Conservation (phyloP, 1,284 basidiomycete genomes). For the Cerioporus squamosus region DNA sequence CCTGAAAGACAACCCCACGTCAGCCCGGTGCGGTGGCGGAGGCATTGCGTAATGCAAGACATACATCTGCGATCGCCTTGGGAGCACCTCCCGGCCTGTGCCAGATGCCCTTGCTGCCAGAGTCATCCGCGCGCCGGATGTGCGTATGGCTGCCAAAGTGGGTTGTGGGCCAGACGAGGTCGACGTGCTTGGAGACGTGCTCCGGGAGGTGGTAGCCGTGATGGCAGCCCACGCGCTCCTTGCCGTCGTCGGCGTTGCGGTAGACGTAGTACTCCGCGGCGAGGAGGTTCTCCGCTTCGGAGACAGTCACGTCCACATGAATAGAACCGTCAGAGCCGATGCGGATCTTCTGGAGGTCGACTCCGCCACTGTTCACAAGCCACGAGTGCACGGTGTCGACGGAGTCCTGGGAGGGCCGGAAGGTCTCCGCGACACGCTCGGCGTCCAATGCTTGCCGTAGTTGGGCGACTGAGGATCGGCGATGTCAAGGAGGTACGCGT, state of each 20-base stretch:
- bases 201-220: conserved; percentile 47
- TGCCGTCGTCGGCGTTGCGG: conserved; percentile 41
- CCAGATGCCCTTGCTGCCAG: not conserved
- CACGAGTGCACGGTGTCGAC: conserved; percentile 45
- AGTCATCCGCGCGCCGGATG: not conserved
- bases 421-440: conserved; percentile 40
- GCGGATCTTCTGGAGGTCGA: conserved; percentile 24
- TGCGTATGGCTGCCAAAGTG: conserved; percentile 40
- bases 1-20: not conserved
- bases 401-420: conserved; percentile 46
- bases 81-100: not conserved
- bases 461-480: conserved; percentile 46
- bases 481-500: conserved; percentile 45
- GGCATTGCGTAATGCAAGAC: not conserved
- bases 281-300: conserved; percentile 49
- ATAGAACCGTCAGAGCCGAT: conserved; percentile 43
- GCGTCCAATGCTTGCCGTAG: conserved; percentile 49
- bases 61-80: not conserved
- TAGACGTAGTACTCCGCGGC: conserved; percentile 51
- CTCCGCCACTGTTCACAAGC: conserved; percentile 39
- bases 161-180: conserved; percentile 51
- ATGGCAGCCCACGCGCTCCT: conserved; percentile 39
- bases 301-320: conserved; percentile 45
- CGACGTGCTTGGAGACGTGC: conserved; percentile 49
- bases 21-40: not conserved